Percentiles rank a stretch among this genome's conserved stretches.
Evolutionary conservation across 2,329 filamentous ascomycete species (phyloP).

Genomic region (Penicillium sp.): DNA sequence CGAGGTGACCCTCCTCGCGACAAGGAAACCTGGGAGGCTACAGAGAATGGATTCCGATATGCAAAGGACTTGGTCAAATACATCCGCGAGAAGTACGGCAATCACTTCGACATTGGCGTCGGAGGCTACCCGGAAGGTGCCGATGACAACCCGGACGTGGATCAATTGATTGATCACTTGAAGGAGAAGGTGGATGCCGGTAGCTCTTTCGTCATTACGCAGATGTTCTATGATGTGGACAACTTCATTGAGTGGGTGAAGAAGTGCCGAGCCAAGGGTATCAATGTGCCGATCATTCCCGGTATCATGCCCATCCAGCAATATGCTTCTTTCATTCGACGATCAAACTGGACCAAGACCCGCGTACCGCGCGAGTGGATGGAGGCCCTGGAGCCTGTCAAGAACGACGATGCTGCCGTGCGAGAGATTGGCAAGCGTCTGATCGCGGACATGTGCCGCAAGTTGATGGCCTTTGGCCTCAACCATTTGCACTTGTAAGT

Average conservation of each 20-base stretch:
- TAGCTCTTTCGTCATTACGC: slow-evolving; percentile 90
- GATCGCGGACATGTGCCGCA: slow-evolving; percentile 86
- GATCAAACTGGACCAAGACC: slow-evolving; percentile 89
- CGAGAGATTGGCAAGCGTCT: slow-evolving; percentile 85
- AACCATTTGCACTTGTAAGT: slow-evolving; percentile 82
- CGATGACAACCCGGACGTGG: slow-evolving; percentile 88
- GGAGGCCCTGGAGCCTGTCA: slow-evolving; percentile 81
- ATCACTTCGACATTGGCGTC: slow-evolving; percentile 96
- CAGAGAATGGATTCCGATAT: slow-evolving; percentile 85
- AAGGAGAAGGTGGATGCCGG: slow-evolving; percentile 98
- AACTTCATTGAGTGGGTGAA: slow-evolving; percentile 90
- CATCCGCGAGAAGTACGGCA: slow-evolving; percentile 75
- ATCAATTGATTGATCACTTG: slow-evolving; percentile 82
- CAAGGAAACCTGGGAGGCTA: slow-evolving; percentile 88
- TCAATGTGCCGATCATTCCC: slow-evolving; percentile 78
- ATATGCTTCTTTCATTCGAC: slow-evolving; percentile 86
- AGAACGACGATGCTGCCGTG: slow-evolving; percentile 94
- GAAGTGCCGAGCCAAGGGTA: slow-evolving; percentile 81
- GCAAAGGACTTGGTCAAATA: slow-evolving; percentile 87
- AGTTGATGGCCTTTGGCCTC: slow-evolving; percentile 79
- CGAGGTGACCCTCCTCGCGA: slow-evolving; percentile 92
- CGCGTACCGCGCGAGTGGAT: slow-evolving; percentile 80
- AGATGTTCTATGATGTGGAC: slow-evolving; percentile 99
- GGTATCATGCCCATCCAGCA: slow-evolving; percentile 95
- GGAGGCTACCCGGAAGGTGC: slow-evolving; percentile 95